phyloP scores from a whole-genome alignment of 768 basidiomycete species.

The Galerina sulciceps region DNA sequence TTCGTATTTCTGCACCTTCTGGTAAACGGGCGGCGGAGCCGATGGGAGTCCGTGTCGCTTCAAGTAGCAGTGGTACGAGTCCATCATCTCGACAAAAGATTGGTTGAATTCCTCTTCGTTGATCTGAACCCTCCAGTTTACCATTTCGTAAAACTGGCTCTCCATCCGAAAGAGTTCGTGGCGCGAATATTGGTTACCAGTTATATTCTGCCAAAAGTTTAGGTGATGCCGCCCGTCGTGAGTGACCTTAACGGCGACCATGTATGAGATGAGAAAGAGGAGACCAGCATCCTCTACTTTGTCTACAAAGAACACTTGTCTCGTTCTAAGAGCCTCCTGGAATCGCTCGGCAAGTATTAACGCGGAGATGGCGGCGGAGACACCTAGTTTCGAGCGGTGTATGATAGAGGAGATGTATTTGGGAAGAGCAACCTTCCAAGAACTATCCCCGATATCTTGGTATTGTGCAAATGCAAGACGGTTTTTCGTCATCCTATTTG shows the following conservation, averaged over 20 bases:
- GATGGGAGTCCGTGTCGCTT: constrained; percentile 13
- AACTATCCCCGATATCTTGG: not conserved
- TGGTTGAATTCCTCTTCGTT: constrained; percentile 8
- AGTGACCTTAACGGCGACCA: constrained; percentile 20
- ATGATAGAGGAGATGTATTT: constrained; percentile 16
- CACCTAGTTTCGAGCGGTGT: constrained; percentile 11
- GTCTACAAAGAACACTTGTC: not conserved
- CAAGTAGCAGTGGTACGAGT: constrained; percentile 13
- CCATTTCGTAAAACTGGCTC: constrained; percentile 15
- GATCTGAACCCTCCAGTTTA: constrained; percentile 19
- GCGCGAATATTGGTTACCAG: constrained; percentile 11
- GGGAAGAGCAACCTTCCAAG: constrained; percentile 11
- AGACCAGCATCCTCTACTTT: constrained; percentile 19
- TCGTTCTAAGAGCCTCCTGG: constrained; percentile 5
- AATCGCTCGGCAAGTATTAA: constrained; percentile 16
- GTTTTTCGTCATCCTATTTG: constrained; percentile 7
- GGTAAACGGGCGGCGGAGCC: constrained; percentile 19
- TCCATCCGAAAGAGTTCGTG: constrained; percentile 15
- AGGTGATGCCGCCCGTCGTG: constrained; percentile 13
- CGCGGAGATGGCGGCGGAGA: constrained; percentile 14
- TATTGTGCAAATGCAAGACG: constrained; percentile 6
- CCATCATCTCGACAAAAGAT: constrained; percentile 10
- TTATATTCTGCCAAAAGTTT: constrained; percentile 17
- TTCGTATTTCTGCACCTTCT: constrained; percentile 1
- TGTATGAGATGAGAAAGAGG: constrained; percentile 20